Evolutionary conservation across 2,329 filamentous ascomycete species (phyloP).

Genomic region (Leptodontidium sp.): DNA sequence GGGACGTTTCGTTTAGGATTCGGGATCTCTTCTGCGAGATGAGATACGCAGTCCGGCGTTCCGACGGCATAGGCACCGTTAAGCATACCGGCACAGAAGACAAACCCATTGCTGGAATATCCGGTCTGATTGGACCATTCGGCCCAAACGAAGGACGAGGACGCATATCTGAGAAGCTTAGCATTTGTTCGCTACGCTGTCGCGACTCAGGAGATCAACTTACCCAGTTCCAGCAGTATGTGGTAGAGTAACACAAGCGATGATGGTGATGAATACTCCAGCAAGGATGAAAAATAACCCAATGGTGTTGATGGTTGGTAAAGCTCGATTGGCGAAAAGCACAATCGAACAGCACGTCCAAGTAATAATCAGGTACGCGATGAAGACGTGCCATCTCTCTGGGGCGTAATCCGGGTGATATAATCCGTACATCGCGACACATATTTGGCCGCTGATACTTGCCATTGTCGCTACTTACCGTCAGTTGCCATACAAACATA

Average conservation of each 20-base stretch:
- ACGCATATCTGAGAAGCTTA: constrained; percentile 18
- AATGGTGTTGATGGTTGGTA: constrained; percentile 61
- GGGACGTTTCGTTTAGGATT: constrained; percentile 60
- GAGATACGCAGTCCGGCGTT: constrained; percentile 69
- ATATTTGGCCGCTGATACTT: constrained; percentile 53
- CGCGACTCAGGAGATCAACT: constrained; percentile 37
- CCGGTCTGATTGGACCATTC: constrained; percentile 56
- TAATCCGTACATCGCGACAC: constrained; percentile 57
- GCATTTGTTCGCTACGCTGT: not conserved
- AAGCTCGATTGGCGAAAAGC: constrained; percentile 62
- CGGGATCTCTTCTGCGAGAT: constrained; percentile 71
- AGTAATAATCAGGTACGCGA: constrained; percentile 56
- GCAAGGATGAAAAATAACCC: constrained; percentile 60
- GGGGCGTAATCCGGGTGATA: constrained; percentile 55
- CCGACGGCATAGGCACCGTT: constrained; percentile 76
- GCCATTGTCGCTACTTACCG: constrained; percentile 35
- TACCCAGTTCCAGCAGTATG: constrained; percentile 52
- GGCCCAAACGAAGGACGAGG: constrained; percentile 53
- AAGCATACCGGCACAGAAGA: constrained; percentile 56
- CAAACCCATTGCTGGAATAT: constrained; percentile 59
- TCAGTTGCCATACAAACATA: constrained; percentile 4
- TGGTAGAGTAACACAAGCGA: constrained; percentile 60
- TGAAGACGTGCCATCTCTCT: constrained; percentile 60
- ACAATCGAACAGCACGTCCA: constrained; percentile 56
- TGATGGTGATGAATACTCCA: constrained; percentile 60